Base-by-base conservation (phyloP, 768 basidiomycete genomes). In the Chalciporus pseudorubinellus region DNA sequence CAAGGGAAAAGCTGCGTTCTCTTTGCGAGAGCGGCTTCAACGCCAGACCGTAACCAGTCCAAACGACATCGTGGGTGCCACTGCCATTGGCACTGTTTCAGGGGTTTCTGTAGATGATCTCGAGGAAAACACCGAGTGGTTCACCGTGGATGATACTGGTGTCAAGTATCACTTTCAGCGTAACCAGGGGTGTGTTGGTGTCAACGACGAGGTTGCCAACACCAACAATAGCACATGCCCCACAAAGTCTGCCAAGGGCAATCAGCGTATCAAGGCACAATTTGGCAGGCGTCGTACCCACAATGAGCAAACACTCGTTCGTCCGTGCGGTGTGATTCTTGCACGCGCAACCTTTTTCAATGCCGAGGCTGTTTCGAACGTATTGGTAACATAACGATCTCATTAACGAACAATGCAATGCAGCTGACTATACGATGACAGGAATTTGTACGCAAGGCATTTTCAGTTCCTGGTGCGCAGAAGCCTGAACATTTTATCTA, bases 241-340 rank as follows among this genome's bases (percentile, higher is more conserved):
- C 51, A 55, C 38, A 60, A 47, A 24, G 20, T 64, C 1, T 51
- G 58, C 7, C 24, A 24, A 24, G 24, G 24, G 24, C 7, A 24
- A 24, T 24, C 24, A 24, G 24, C 24, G 24, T 7, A 24, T 24
- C 24, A 24, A 24, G 24, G 67, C 69, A 11, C 59, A 53, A 1
- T 72, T 72, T 58, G 65, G 70, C 1, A 53, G 64, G 4, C 38
- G 48, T 12, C 52, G 68, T 1, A 72, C 72, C 1, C 70, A 74
- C 48, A 74, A 74, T 41, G 69, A 73, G 43, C 52, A 71, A 53
- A 55, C 70, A 1, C 60, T 59, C 57, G 67, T 72, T 16, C 50
- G n/a, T 10, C 61, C 66, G 1, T 74, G 72, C 57, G 70, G 72
- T 4, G 57, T 72, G 9, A 68, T 71, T 28, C 39, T 68, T 20